Evolutionary conservation across 2,329 filamentous ascomycete genomes (phyloP), one percentile per base, ranked within the genome.

Genomic region (Claviceps sorghi): DNA sequence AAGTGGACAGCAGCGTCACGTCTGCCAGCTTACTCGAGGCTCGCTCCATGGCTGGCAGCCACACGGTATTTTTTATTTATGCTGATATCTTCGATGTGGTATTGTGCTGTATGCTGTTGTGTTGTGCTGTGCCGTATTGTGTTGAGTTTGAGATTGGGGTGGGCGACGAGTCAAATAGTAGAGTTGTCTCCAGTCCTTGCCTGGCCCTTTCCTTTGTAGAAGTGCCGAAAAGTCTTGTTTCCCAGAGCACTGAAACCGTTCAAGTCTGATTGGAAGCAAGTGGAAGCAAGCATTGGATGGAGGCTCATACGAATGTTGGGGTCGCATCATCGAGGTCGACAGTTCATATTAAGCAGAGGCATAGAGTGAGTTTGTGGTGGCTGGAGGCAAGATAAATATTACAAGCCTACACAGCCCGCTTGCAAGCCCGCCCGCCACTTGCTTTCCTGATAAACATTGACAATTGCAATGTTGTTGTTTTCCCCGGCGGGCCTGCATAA

Each of bases 21-120:
- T 48, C 45, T 19, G 19, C 19, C 45, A 17, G 32, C 19, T 48
- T 36, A 58, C 61, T 65, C 45, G 63, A 57, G 51, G 48, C 43
- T 26, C 58, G 60, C 56, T 71, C 67, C 67, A 71, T 69, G 56
- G 50, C 62, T 55, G 49, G 29, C 40, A 44, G 41, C 47, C 26
- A 34, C 15, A 40, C 9, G 21, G 3, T 26, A 26, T 13, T n/a
- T n/a, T 4, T 2, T 4, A 9, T 17, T n/a, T 21, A 19, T 21
- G n/a, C 13, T 30, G 17, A 11, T 26, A n/a, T 38, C 13, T 11
- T 22, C 30, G 45, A 32, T 34, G 30, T 21, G 34, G 30, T 19
- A 3, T 47, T 30, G 44, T 34, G 21, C 38, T 43, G n/a, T n/a
- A n/a, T n/a, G n/a, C n/a, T n/a, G n/a, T 47, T 30, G 44, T 34